A percentile compares a stretch with the other conserved stretches of the same genome.
phyloP scores from a whole-genome alignment of 1,139 yeast genomes.

The Lodderomyces elongisporus region DNA sequence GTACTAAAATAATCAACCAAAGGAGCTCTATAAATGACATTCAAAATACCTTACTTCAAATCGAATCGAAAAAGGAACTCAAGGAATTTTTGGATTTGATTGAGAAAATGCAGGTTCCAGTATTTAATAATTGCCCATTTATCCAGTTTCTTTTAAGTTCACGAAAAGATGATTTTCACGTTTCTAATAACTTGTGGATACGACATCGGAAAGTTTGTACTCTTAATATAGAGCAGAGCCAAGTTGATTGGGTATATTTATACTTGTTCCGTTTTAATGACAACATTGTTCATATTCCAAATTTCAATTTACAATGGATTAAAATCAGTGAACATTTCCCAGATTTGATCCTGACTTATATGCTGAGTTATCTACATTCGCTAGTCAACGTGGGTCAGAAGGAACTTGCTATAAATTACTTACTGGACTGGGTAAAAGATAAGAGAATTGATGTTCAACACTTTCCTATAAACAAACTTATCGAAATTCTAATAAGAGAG shows the following conservation, averaged over 20 bases:
- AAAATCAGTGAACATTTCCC: background rate
- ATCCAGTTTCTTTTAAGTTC: background rate
- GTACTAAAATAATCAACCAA: too few species aligned
- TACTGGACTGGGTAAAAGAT: background rate
- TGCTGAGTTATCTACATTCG: conserved; percentile 5
- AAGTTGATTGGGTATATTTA: conserved; percentile 2
- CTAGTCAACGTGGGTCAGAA: conserved; percentile 1
- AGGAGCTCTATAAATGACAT: too few species aligned
- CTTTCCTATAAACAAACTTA: background rate
- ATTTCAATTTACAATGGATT: conserved; percentile 2
- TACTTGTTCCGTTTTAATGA: conserved; percentile 3
- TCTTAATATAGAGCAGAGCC: background rate
- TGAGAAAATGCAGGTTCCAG: too few species aligned
- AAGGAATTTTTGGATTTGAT: too few species aligned
- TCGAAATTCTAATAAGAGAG: background rate
- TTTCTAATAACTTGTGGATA: conserved; percentile 4
- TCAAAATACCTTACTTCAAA: too few species aligned
- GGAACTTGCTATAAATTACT: conserved; percentile 1
- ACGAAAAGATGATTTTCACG: background rate
- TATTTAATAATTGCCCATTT: background rate
- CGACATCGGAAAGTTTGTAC: background rate
- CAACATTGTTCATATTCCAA: background rate
- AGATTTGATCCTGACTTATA: background rate
- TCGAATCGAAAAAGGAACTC: too few species aligned
- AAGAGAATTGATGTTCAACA: background rate